phyloP scores from a whole-genome alignment of 192 early-diverging fungal species.

The Coemansia sp. region DNA sequence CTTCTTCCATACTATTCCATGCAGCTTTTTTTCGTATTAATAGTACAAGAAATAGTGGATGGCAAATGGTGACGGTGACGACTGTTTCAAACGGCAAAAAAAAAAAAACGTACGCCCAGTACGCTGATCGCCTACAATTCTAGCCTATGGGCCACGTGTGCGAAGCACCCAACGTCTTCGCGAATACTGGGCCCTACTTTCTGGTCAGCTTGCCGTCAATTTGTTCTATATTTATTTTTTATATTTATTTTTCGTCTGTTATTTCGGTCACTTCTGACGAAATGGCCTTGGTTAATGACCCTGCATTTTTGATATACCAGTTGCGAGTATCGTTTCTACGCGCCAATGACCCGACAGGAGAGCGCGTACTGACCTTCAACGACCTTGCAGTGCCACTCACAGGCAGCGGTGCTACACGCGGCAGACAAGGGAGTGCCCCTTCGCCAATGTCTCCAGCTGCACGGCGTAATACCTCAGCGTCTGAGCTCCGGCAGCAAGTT shows the following conservation, averaged over 20 bases:
- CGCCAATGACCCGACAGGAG: constrained; percentile 68
- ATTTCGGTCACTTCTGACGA: constrained; percentile 6
- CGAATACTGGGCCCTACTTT: not conserved
- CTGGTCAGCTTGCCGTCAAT: no score
- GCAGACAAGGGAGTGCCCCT: constrained; percentile 26
- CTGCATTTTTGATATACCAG: constrained; percentile 72
- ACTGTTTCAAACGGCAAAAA: not conserved
- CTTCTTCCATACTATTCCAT: constrained; percentile 6
- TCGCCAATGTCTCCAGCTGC: constrained; percentile 25
- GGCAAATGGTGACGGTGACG: not conserved
- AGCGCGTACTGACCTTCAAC: constrained; percentile 70
- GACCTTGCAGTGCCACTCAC: constrained; percentile 34
- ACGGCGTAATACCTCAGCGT: constrained; percentile 48
- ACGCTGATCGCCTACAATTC: not conserved
- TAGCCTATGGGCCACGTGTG: not conserved
- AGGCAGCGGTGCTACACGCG: not conserved
- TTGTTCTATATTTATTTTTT: not conserved
- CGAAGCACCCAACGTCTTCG: not conserved
- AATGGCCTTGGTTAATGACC: constrained; percentile 73
- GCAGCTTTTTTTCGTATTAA: constrained; percentile 1
- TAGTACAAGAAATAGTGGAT: not conserved
- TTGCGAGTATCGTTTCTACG: constrained; percentile 73
- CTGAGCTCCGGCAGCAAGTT: constrained; percentile 44
- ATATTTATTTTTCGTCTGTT: not conserved
- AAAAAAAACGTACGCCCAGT: not conserved